Evolutionary conservation across 805 yeast genomes (phyloP).

Genomic region (Candida insectalens): DNA sequence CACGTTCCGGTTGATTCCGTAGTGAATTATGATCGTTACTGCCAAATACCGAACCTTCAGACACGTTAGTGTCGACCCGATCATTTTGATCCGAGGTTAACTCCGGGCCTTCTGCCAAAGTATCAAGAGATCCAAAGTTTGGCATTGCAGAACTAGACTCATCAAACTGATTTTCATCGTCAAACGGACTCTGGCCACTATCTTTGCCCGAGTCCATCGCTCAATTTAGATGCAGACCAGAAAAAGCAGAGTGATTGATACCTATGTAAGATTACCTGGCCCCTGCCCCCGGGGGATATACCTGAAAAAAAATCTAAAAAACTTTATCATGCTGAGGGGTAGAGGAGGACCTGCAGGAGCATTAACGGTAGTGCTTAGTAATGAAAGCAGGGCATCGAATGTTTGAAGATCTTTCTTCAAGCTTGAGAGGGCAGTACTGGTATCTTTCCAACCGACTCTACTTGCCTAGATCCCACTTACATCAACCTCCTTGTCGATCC

Average conservation of each 20-base stretch:
- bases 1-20: background rate
- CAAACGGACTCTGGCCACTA: conserved; percentile 6
- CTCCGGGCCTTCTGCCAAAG: background rate
- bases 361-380: too few relatives aligned
- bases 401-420: too few relatives aligned
- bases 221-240: too few relatives aligned
- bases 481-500: too few relatives aligned
- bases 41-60: background rate
- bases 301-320: conserved; percentile 4
- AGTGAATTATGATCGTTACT: background rate
- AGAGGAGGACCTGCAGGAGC: too few relatives aligned
- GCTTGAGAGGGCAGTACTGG: too few relatives aligned
- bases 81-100: background rate
- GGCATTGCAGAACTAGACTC: too few relatives aligned
- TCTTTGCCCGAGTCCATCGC: conserved; percentile 1
- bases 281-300: conserved; percentile 5
- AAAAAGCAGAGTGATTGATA: background rate
- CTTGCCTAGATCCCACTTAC: too few relatives aligned
- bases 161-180: conserved; percentile 6
- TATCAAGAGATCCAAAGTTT: conserved; percentile 1
- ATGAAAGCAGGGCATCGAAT: too few relatives aligned
- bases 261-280: conserved; percentile 2
- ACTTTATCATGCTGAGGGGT: too few relatives aligned
- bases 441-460: too few relatives aligned
- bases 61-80: background rate